Percentiles rank a stretch among this genome's conserved stretches.
Conservation (phyloP, 257 asterid species). For the Schizonepeta tenuifolia region DNA sequence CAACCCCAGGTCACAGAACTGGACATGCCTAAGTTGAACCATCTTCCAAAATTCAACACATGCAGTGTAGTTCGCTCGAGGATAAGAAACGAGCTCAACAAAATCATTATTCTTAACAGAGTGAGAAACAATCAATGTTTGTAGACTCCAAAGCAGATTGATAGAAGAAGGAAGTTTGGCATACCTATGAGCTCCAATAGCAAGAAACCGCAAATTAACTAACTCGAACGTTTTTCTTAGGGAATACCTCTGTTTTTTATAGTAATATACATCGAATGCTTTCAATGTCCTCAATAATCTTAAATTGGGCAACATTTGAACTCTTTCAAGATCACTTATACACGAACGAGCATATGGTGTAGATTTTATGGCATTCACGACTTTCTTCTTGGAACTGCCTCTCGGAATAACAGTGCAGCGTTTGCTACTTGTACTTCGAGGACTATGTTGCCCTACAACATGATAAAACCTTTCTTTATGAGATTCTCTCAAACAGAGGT, state of each 20-base stretch:
- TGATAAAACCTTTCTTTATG: background rate
- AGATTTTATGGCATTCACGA: background rate
- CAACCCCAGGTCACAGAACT: background rate
- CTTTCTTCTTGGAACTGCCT: background rate
- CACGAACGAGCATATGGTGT: background rate
- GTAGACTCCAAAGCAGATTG: background rate
- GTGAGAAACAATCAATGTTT: background rate
- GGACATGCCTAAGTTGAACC: slow-evolving; percentile 7
- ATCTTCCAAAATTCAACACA: background rate
- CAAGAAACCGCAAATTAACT: background rate
- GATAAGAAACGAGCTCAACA: too few relatives aligned
- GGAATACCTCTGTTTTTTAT: background rate
- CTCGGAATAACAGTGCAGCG: background rate
- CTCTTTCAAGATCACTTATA: background rate
- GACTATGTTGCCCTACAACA: background rate
- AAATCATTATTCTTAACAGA: too few relatives aligned
- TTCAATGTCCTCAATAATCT: background rate
- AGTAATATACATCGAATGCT: background rate
- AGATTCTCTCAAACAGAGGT: background rate
- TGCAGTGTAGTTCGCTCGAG: background rate
- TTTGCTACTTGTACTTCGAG: background rate
- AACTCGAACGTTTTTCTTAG: background rate
- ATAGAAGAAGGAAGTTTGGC: background rate
- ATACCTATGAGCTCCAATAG: background rate
- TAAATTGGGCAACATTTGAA: background rate